A percentile compares a stretch with the other conserved stretches of the same genome.
Conservation (phyloP, 2,329 filamentous ascomycete genomes). For the Lecanoromycetidae sp. region DNA sequence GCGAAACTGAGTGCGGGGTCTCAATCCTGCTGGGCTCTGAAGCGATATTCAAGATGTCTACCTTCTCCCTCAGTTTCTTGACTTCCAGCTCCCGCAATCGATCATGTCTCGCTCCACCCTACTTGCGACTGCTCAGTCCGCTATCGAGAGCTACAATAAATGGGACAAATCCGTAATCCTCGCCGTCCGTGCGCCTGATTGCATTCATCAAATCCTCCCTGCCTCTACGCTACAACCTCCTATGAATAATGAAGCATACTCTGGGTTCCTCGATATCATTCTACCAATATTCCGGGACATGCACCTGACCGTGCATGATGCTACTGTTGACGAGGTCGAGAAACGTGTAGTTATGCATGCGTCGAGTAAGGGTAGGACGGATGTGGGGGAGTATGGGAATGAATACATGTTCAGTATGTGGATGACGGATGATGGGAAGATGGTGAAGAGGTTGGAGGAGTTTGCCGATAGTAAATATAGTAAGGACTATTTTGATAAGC, state of each 20-base stretch:
- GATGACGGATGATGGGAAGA: conserved; percentile 6
- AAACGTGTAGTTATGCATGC: conserved; percentile 4
- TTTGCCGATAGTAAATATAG: conserved; percentile 7
- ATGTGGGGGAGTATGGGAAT: conserved; percentile 5
- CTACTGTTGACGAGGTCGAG: conserved; percentile 4
- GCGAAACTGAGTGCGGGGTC: too few species aligned
- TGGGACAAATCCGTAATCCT: not conserved
- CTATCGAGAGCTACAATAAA: conserved; percentile 2
- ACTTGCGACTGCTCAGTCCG: not conserved
- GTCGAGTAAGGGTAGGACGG: conserved; percentile 5
- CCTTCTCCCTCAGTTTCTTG: too few species aligned
- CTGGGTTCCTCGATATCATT: not conserved
- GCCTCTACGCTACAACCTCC: not conserved
- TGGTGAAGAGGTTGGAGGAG: conserved; percentile 6
- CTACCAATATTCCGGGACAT: not conserved
- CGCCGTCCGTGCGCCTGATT: not conserved
- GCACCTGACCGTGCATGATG: not conserved
- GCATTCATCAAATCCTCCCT: conserved; percentile 7
- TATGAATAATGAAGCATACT: conserved; percentile 8
- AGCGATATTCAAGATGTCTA: too few species aligned
- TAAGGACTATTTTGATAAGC: not conserved
- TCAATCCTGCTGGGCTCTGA: too few species aligned
- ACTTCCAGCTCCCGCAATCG: too few species aligned
- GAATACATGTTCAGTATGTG: conserved; percentile 10
- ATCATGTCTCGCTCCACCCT: conserved; percentile 1